Base-by-base conservation (phyloP, 2,329 filamentous ascomycete species). In the Blastomyces gilchristii region DNA sequence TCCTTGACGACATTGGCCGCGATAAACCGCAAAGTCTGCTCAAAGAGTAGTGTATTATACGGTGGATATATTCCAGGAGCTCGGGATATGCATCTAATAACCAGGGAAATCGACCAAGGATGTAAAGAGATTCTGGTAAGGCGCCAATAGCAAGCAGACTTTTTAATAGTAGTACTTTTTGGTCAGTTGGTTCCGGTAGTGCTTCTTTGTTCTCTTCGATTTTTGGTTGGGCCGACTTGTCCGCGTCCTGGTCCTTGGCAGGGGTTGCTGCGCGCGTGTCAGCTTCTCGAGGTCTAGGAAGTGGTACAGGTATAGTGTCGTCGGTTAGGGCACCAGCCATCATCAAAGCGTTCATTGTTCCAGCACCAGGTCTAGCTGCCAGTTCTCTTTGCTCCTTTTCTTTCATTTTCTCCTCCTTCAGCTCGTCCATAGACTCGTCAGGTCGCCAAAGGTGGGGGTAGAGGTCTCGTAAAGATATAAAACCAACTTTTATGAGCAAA, bases 401-500 rank as follows among this genome's bases (percentile, higher is more conserved):
- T 69, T 88, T 87, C 73, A 87, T 78, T 65, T 89, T 86, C 67
- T 86, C 85, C 50, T 85, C 82, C 66, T 85, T 87, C 60, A 96
- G 80, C 7, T 79, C 80, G 49, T 88, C 83, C 93, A 99, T 97
- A 3, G 85, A 81, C 41, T 90, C 86, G 67, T 97, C 94, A 0
- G 83, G 78, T 8, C 94, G 91, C 79, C 91, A 95, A 0, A 99
- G 82, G 73, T 99, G 94, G 18, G 91, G 87, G 73, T 96, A 97
- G 1, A 99, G 80, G 71, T 99, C 94, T 61, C 86, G 83, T 7
- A 99, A 79, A 1, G 94, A 97, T 64, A 99, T 90, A 74, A 99
- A 99, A 1, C 94, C 95, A 67, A 97, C 90, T 77, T 99, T 99
- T 77, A 99, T 92, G 39, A 99, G 83, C 43, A 97, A 83, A 0